These are phyloP conservation scores for Chlorella sp. DNA, from an alignment of 139 green algal genomes.

Conservation along the genomic window DNA sequence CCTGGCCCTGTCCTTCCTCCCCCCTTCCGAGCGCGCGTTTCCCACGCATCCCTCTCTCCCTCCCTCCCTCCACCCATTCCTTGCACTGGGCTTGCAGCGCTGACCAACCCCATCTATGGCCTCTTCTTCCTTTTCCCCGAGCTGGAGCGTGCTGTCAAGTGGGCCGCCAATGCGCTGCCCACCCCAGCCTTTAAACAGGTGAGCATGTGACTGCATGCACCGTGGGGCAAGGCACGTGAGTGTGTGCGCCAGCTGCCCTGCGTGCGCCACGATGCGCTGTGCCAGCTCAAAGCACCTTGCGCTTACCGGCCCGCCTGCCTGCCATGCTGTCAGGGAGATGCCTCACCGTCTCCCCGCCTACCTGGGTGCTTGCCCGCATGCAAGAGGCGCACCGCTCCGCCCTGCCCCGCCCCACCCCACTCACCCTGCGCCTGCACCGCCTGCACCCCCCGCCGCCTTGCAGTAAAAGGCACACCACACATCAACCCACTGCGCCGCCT, in stretches of 20 bases:
- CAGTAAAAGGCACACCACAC: too few species aligned
- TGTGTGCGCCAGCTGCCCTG: background rate
- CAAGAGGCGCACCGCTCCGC: too few species aligned
- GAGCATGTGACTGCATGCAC: too few species aligned
- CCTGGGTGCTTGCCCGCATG: too few species aligned
- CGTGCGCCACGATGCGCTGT: background rate
- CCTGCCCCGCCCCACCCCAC: too few species aligned
- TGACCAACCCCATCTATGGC: background rate
- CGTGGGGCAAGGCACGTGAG: background rate
- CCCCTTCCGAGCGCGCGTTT: background rate
- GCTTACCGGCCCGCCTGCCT: background rate
- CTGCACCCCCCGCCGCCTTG: too few species aligned
- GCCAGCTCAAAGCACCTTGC: background rate
- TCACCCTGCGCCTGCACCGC: too few species aligned
- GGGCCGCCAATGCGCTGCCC: constrained; percentile 7
- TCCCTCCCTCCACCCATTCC: background rate
- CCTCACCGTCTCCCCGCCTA: too few species aligned
- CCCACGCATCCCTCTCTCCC: background rate
- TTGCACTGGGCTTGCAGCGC: background rate
- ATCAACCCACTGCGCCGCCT: too few species aligned
- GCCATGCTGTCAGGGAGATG: too few species aligned
- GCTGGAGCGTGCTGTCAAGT: background rate
- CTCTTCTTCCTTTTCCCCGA: constrained; percentile 20
- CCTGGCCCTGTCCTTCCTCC: too few species aligned
- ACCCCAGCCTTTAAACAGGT: background rate